These are phyloP conservation scores for Mycosphaerella arachidis DNA, from an alignment of 2,329 filamentous ascomycete species.

Conservation along the genomic window DNA sequence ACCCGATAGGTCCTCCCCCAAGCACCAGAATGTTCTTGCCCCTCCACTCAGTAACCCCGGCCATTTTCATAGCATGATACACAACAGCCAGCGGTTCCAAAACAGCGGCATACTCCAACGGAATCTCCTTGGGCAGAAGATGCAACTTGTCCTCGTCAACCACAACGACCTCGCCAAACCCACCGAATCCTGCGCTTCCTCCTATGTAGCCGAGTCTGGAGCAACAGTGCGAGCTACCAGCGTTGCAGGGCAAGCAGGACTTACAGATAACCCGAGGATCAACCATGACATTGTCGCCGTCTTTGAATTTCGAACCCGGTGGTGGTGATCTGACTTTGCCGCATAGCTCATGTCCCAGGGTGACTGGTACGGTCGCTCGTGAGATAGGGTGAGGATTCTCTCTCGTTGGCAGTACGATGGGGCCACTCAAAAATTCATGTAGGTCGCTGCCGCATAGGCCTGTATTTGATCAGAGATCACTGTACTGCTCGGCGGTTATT, in stretches of 20 bases:
- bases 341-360: conserved; percentile 24
- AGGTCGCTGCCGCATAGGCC: conserved; percentile 27
- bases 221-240: conserved; percentile 16
- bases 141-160: conserved; percentile 13
- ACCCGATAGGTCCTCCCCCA: conserved; percentile 24
- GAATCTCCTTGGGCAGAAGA: conserved; percentile 14
- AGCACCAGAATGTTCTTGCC: conserved; percentile 20
- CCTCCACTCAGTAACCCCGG: conserved; percentile 12
- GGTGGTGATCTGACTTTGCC: conserved; percentile 18
- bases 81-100: conserved; percentile 24
- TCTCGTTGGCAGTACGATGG: conserved; percentile 8
- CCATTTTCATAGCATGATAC: conserved; percentile 19
- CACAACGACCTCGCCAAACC: conserved; percentile 18
- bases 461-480: background rate
- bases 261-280: conserved; percentile 23
- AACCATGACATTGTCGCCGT: conserved; percentile 21
- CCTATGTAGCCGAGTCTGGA: conserved; percentile 20
- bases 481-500: background rate
- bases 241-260: conserved; percentile 17
- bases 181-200: conserved; percentile 19
- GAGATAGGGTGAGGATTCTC: conserved; percentile 4
- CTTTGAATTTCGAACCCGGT: conserved; percentile 10
- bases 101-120: conserved; percentile 18
- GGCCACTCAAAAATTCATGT: conserved; percentile 20
- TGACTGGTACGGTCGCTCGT: conserved; percentile 10